Base-by-base conservation (phyloP, 2,329 filamentous ascomycete genomes). In the Aspergillus niger region DNA sequence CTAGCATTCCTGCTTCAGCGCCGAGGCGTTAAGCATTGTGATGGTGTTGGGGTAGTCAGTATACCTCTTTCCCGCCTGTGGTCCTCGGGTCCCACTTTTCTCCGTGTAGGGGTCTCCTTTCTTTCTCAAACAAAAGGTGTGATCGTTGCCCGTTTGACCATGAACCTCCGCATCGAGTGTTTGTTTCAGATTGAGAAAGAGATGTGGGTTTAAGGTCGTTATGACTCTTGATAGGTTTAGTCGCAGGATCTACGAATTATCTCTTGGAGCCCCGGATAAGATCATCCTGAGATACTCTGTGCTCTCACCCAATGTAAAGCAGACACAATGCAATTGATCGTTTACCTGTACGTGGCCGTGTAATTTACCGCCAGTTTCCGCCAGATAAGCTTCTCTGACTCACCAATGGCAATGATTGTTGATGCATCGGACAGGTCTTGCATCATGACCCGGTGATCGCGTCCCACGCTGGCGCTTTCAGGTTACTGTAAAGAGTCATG, bases 131-230 rank as follows among this genome's bases (percentile, higher is more conserved):
- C 47, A 22, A n/a, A 50, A n/a, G 47, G n/a, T 50, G 26, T 28
- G 47, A 50, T 50, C 47, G n/a, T 50, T 50, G 26, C 47, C 47
- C n/a, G 47, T 50, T 50, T 50, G 26, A 50, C 47, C 15, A 50
- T 50, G 26, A 11, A 11, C 47, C 47, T 30, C 26, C 47, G 47
- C 47, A 30, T 17, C 47, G 8, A 30, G n/a, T 28, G 26, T 17
- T 4, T 50, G 47, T 50, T 50, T 50, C 26, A 50, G 47, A 50
- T 22, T 13, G 32, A 36, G 32, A 44, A 44, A 44, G 41, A 44
- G 10, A 44, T 6, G 41, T 22, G 22, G 41, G 17, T 22, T 36
- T 20, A 4, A 22, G 22, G 47, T 49, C 26, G 24, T 49, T 15
- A 30, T 22, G 41, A 44, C 2, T 13, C 5, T 44, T 20, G 41